Evolutionary conservation across 2,329 filamentous ascomycete species (phyloP), one percentile per base, ranked within the genome.

Genomic region (Fusarium sp.): DNA sequence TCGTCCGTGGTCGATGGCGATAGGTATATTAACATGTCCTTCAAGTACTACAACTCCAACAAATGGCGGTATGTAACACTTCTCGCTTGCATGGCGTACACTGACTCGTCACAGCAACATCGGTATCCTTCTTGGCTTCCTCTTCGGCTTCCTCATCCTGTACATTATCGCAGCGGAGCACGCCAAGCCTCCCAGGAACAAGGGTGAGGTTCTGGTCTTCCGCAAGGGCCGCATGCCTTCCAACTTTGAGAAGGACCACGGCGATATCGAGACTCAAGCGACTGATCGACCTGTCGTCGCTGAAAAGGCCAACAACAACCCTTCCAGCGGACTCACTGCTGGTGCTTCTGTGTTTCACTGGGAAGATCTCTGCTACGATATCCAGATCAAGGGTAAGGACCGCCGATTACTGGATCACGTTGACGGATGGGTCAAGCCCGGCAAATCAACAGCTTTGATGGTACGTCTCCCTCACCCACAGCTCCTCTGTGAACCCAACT

Each of bases 341-440:
- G 74, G 77, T 5, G 64, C 64, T 14, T 78, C 76, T 0, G 89
- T 93, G 51, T 93, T 94, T 80, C 90, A 91, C 72, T 94, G 92
- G 92, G 85, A 89, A 64, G 86, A 92, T 72, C 88, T 94, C 5
- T 92, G 90, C 79, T 94, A 82, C 32, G 80, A 85, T 28, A 84
- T 85, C 76, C 89, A 90, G 75, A 92, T 94, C 79, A 93, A 94
- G 81, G 85, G 85, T 6, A 87, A 92, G 69, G 81, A 85, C 11
- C 87, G 92, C 15, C 88, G 90, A 41, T 88, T 95, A 74, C 82
- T 95, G 52, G 89, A 94, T 73, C 86, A 93, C 57, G 91, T 94
- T 6, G 90, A 94, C 77, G 93, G 93, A 11, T 94, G 91, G 90
- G 92, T 95, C 63, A 93, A 93, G 79, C 93, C 93, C 13, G 93